These are phyloP conservation scores for Leccinum boreale DNA, from an alignment of 768 basidiomycete genomes.

Conservation along the genomic window DNA sequence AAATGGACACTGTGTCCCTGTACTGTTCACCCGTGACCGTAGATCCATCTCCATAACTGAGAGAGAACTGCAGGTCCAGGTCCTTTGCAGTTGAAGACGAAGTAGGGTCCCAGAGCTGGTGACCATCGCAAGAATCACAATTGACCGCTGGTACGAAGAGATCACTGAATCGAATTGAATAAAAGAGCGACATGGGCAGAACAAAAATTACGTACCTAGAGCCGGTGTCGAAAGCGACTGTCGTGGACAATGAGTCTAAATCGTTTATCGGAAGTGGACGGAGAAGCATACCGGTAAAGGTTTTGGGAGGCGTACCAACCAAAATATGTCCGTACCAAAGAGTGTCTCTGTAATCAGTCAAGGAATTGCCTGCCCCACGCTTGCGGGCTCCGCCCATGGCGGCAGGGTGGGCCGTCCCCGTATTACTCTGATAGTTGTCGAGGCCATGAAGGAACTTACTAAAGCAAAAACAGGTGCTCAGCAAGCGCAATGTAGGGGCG, in stretches of 20 bases:
- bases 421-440: not conserved
- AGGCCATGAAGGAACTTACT: not conserved
- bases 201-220: slow-evolving; percentile 4
- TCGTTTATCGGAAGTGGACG: not conserved
- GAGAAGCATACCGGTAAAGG: not conserved
- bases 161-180: slow-evolving; percentile 17
- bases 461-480: not conserved
- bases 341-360: not conserved
- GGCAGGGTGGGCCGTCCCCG: not conserved
- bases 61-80: not conserved
- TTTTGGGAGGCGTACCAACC: slow-evolving; percentile 6
- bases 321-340: slow-evolving; percentile 9
- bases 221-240: slow-evolving; percentile 28
- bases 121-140: slow-evolving; percentile 25
- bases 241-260: not conserved
- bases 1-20: slow-evolving; percentile 5
- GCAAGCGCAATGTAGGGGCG: not conserved
- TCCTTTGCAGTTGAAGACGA: slow-evolving; percentile 7
- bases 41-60: not conserved
- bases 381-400: not conserved
- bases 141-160: slow-evolving; percentile 22
- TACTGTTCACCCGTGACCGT: slow-evolving; percentile 1
- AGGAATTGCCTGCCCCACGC: not conserved
- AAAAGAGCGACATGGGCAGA: not conserved
- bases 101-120: slow-evolving; percentile 30